A percentile compares a stretch with the other conserved stretches of the same genome.
phyloP scores from a whole-genome alignment of 306 rosid species.

The Geum urbanum region DNA sequence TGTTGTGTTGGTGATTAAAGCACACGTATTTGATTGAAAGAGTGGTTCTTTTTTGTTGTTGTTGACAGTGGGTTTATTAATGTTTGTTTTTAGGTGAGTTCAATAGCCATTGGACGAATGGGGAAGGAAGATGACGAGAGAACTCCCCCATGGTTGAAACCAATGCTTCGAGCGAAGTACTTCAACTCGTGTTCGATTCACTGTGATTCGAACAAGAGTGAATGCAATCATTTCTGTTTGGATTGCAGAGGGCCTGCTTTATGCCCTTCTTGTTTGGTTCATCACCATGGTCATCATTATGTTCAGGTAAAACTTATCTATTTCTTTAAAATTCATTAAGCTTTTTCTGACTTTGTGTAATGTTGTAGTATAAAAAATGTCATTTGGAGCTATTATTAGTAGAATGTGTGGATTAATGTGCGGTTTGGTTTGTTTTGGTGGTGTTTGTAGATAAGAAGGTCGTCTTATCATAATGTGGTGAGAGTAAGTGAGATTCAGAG shows the following conservation, averaged over 20 bases:
- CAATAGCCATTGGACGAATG: conserved; percentile 24
- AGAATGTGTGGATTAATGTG: background rate
- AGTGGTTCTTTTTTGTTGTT: background rate
- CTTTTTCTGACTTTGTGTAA: background rate
- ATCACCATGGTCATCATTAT: conserved; percentile 35
- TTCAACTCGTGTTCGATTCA: conserved; percentile 34
- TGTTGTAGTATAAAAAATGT: background rate
- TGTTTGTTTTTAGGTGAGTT: conserved; percentile 32
- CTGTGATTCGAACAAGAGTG: conserved; percentile 34
- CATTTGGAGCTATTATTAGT: background rate
- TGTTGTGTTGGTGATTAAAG: background rate
- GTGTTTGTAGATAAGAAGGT: conserved; percentile 35
- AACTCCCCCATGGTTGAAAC: conserved; percentile 39
- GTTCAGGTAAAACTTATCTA: conserved; percentile 31
- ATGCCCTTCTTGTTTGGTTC: conserved; percentile 38
- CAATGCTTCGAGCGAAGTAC: conserved; percentile 35
- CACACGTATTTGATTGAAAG: background rate
- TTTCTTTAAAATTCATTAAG: background rate
- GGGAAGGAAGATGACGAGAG: conserved; percentile 12
- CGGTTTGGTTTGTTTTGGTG: background rate
- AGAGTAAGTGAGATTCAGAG: conserved; percentile 49
- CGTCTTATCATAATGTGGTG: conserved; percentile 52
- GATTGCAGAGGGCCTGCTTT: conserved; percentile 37
- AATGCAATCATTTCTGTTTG: conserved; percentile 50
- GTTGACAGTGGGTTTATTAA: background rate